Base-by-base conservation (phyloP, 1,139 yeast genomes). In the Yamadazyma buinensis region DNA sequence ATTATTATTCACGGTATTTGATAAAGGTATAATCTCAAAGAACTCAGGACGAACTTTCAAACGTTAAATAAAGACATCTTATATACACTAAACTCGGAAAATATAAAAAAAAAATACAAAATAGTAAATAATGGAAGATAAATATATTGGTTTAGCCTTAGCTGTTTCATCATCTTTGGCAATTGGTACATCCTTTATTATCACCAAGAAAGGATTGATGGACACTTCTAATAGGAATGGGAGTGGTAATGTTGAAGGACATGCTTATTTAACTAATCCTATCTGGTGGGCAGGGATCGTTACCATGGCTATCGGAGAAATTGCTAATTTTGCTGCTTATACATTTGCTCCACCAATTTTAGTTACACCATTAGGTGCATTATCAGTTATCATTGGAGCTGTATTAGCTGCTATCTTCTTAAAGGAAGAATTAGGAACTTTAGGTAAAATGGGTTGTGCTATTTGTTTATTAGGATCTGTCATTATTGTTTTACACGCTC, bases 241-340 rank as follows among this genome's bases (percentile, higher is more conserved):
- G 1, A 66, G 72, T 30, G 66, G 72, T 30, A 75, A 57, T 30
- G 85, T 82, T 23, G 85, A 83, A 38, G 84, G 86, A 15, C 79
- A 73, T 51, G 80, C 82, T 49, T 87, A 87, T 55, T 65, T 87
- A 41, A 79, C 74, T 45, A 86, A 85, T 55, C 96, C 97, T 8
- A 76, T 86, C 30, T 87, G 97, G 97, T 85, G 95, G 88, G 87
- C 94, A 0, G 97, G 97, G 12, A 87, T 88, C 75, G 52, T 80
- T 23, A 78, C 94, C 36, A 88, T 87, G 97, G 95, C 94, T 2
- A 61, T 87, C 24, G 97, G 97, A 4, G 97, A 87, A 56, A 64
- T 87, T 30, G 95, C 96, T 38, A 87, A 87, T 57, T 87, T 87
- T 57, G 96, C 96, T 10, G 97, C 97, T 1, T 87, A 87, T 54